Conservation (phyloP, 345 rosid species). For the Erysimum cheiranthoides region DNA sequence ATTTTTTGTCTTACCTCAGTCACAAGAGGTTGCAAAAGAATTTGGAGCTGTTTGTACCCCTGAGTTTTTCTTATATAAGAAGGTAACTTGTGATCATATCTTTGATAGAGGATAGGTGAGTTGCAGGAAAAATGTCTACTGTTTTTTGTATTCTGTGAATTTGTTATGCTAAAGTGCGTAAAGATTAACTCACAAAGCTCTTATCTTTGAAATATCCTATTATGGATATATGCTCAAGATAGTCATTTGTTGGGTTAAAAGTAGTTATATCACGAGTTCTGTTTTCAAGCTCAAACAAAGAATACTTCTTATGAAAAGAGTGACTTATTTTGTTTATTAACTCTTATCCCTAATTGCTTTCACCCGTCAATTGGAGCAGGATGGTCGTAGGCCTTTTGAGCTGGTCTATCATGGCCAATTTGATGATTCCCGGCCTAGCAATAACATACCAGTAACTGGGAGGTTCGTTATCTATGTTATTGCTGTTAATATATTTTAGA, state of each 20-base stretch:
- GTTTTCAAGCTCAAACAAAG: not conserved
- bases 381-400: slow-evolving; percentile 90
- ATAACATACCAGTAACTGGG: slow-evolving; percentile 67
- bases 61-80: slow-evolving; percentile 83
- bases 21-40: slow-evolving; percentile 78
- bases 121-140: not conserved
- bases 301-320: not conserved
- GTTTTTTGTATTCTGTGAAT: not conserved
- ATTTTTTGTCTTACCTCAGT: slow-evolving; percentile 50
- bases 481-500: not conserved
- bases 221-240: slow-evolving; percentile 4
- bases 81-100: slow-evolving; percentile 50
- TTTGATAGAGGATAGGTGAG: not conserved
- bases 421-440: slow-evolving; percentile 90
- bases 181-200: slow-evolving; percentile 2
- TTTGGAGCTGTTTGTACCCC: slow-evolving; percentile 92
- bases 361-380: slow-evolving; percentile 50
- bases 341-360: not conserved
- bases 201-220: not conserved
- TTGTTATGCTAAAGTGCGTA: not conserved
- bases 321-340: not conserved
- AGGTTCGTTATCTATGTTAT: slow-evolving; percentile 55
- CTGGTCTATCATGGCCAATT: slow-evolving; percentile 92
- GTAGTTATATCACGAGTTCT: not conserved
- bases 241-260: not conserved